phyloP scores from a whole-genome alignment of 768 basidiomycete species.

The Pseudohyphozyma bogoriensis region DNA sequence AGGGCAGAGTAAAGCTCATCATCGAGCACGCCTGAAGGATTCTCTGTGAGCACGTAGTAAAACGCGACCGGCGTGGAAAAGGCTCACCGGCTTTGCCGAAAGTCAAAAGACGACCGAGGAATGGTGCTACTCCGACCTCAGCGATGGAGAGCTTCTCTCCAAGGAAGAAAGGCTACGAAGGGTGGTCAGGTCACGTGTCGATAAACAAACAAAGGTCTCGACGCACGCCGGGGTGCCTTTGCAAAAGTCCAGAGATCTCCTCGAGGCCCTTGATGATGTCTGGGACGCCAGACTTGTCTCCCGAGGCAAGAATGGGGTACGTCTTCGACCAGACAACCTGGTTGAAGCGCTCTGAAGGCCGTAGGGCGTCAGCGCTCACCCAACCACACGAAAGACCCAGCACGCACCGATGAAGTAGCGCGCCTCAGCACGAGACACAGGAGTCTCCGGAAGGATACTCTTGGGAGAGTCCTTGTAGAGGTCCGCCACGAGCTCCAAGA shows the following conservation, averaged over 20 bases:
- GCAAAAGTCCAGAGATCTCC: neutral
- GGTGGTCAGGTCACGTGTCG: no score
- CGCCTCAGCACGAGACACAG: slow-evolving; percentile 5
- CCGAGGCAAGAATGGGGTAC: neutral
- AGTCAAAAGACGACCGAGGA: neutral
- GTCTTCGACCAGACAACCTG: neutral
- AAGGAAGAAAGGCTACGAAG: neutral
- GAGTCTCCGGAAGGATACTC: neutral
- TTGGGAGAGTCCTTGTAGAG: slow-evolving; percentile 12
- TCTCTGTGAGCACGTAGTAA: no score
- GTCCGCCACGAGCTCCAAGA: slow-evolving; percentile 18
- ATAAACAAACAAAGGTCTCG: no score
- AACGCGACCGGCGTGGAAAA: no score
- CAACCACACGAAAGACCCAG: neutral
- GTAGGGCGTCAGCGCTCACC: neutral
- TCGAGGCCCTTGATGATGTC: neutral
- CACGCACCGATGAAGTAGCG: slow-evolving; percentile 8
- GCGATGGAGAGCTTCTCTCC: neutral
- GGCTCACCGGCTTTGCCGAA: neutral
- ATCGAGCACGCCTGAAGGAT: no score
- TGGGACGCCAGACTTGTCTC: neutral
- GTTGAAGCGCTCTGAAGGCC: neutral
- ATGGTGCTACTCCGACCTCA: neutral
- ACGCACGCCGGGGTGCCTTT: neutral
- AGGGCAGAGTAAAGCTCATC: no score